Evolutionary conservation across 352 stramenopile genomes (phyloP).

Genomic region (Aphanomyces cochlioides): DNA sequence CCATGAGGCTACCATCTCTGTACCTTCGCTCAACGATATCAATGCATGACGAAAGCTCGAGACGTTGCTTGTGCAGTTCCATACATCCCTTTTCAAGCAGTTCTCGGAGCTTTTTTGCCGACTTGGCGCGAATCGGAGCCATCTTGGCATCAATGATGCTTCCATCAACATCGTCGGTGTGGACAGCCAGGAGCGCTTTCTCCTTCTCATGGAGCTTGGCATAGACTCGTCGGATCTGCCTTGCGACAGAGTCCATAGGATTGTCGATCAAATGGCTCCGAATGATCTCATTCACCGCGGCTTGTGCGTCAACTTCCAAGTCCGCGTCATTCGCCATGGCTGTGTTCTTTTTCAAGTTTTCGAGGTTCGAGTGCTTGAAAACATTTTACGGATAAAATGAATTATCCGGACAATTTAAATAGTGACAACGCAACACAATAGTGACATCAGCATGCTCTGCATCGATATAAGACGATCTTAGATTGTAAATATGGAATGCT

Average conservation of each 20-base stretch:
- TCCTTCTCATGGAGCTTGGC: constrained; percentile 45
- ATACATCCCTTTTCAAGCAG: constrained; percentile 53
- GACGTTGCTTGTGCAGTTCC: constrained; percentile 52
- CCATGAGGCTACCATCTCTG: constrained; percentile 1
- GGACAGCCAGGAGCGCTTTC: constrained; percentile 11
- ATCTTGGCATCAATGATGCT: constrained; percentile 6
- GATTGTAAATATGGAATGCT: no score
- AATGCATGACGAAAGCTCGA: constrained; percentile 50
- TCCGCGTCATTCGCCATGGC: no score
- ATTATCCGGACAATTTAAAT: no score
- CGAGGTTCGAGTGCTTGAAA: no score
- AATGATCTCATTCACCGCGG: constrained; percentile 60
- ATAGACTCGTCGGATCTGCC: constrained; percentile 62
- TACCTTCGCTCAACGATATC: constrained; percentile 48
- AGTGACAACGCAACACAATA: no score
- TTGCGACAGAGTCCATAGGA: constrained; percentile 60
- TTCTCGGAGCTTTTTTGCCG: constrained; percentile 58
- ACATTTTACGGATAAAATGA: no score
- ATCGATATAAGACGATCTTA: no score
- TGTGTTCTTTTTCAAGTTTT: no score
- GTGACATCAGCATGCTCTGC: no score
- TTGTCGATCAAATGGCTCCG: constrained; percentile 78
- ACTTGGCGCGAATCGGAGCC: constrained; percentile 38
- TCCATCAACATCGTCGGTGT: constrained; percentile 30
- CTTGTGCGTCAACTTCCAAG: constrained; percentile 38